Evolutionary conservation across 306 rosid species (phyloP).

Genomic region (Bauhinia variegata): DNA sequence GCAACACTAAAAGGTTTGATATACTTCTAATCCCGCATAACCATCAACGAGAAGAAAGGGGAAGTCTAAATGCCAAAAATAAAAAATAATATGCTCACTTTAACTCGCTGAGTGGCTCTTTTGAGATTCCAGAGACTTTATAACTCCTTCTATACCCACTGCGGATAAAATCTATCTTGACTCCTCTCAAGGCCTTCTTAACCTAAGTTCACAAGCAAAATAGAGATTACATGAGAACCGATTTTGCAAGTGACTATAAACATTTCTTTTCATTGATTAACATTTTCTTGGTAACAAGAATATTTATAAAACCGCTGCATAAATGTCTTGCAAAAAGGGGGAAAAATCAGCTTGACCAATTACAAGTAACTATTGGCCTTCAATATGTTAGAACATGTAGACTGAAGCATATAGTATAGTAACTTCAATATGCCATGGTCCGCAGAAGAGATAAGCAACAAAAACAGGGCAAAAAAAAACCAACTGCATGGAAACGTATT

Average conservation of each 20-base stretch:
- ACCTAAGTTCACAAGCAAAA: constrained; percentile 42
- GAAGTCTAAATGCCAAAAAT: neutral
- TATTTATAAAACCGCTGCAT: neutral
- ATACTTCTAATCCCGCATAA: no score
- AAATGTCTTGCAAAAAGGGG: no score
- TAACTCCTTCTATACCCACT: constrained; percentile 27
- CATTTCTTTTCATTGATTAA: neutral
- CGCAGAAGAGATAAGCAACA: no score
- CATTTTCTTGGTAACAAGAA: neutral
- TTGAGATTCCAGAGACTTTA: constrained; percentile 52
- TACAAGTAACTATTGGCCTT: no score
- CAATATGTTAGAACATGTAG: no score
- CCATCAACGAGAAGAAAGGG: neutral
- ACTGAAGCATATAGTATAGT: no score
- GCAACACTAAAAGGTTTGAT: no score
- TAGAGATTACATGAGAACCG: neutral
- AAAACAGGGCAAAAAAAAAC: no score
- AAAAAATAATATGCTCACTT: constrained; percentile 45
- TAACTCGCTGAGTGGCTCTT: constrained; percentile 46
- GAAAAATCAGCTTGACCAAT: no score
- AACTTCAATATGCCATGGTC: no score
- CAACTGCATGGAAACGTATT: no score
- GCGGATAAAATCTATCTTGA: constrained; percentile 44
- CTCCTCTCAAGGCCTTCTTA: constrained; percentile 52
- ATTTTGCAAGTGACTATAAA: neutral